phyloP scores from a whole-genome alignment of 768 basidiomycete species.

The Chalciporus sphaerocephalus region DNA sequence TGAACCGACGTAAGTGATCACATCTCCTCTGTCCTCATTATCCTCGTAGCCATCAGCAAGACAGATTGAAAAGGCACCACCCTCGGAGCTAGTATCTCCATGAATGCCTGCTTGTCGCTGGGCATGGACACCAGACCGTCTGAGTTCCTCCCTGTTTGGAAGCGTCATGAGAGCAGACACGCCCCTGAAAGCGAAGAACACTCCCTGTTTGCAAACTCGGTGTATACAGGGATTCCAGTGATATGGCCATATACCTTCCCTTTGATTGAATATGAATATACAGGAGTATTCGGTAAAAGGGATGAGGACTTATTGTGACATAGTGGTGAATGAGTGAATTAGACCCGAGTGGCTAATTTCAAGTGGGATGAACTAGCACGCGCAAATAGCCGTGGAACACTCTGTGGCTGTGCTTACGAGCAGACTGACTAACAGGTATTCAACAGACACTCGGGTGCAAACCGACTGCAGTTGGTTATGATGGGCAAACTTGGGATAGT shows the following conservation, averaged over 20 bases:
- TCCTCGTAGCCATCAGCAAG: constrained; percentile 41
- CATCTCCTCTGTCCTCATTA: constrained; percentile 35
- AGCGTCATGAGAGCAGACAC: background rate
- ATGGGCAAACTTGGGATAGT: background rate
- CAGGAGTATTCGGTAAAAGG: background rate
- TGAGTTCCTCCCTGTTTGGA: constrained; percentile 19
- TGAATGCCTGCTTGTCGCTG: constrained; percentile 37
- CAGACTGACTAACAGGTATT: background rate
- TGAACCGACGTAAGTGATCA: constrained; percentile 34
- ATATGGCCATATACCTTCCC: constrained; percentile 30
- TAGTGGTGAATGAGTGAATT: constrained; percentile 12
- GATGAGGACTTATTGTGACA: constrained; percentile 15
- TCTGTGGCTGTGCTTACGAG: background rate
- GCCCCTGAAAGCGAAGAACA: background rate
- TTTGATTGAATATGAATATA: constrained; percentile 2
- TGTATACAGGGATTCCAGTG: constrained; percentile 16
- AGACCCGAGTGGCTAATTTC: constrained; percentile 6
- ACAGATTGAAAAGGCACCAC: constrained; percentile 40
- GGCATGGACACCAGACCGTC: constrained; percentile 32
- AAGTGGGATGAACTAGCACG: constrained; percentile 9
- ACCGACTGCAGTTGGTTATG: too few species aligned
- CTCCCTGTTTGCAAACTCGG: constrained; percentile 22
- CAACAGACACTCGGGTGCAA: too few species aligned
- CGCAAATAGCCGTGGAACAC: constrained; percentile 10
- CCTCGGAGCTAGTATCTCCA: constrained; percentile 23